Evolutionary conservation across 106 monocot species (phyloP).

Genomic region (Amphibolis antarctica): DNA sequence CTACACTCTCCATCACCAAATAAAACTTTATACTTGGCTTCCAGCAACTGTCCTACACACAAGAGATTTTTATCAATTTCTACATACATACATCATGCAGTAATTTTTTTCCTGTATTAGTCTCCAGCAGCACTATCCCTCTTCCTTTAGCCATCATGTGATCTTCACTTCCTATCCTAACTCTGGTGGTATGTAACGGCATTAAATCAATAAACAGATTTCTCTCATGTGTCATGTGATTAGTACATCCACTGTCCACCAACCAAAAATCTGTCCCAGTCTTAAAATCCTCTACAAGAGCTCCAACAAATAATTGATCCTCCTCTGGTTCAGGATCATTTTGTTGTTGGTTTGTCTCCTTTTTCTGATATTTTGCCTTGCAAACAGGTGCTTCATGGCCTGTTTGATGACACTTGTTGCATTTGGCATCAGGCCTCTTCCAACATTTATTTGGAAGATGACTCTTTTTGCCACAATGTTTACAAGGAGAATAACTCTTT

Average conservation of each 20-base stretch:
- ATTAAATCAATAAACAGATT: background rate
- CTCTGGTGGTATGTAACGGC: background rate
- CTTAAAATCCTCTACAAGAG: background rate
- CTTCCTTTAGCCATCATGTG: background rate
- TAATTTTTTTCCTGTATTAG: background rate
- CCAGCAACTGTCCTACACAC: background rate
- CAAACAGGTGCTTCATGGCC: too few species aligned
- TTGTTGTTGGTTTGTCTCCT: background rate
- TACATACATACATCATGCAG: background rate
- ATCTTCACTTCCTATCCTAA: background rate
- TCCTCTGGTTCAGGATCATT: background rate
- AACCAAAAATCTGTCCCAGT: background rate
- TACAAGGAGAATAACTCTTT: too few species aligned
- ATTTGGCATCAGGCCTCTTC: too few species aligned
- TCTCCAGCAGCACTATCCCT: background rate
- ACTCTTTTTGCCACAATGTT: too few species aligned
- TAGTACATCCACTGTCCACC: background rate
- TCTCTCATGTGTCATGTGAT: background rate
- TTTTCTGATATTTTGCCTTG: background rate
- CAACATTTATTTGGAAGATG: too few species aligned
- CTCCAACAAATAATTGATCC: background rate
- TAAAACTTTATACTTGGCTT: background rate
- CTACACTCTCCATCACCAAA: background rate
- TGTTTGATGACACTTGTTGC: too few species aligned
- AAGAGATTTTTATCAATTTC: background rate